Conservation (phyloP, 495 filamentous ascomycete species). For the Gamarada debralockiae region DNA sequence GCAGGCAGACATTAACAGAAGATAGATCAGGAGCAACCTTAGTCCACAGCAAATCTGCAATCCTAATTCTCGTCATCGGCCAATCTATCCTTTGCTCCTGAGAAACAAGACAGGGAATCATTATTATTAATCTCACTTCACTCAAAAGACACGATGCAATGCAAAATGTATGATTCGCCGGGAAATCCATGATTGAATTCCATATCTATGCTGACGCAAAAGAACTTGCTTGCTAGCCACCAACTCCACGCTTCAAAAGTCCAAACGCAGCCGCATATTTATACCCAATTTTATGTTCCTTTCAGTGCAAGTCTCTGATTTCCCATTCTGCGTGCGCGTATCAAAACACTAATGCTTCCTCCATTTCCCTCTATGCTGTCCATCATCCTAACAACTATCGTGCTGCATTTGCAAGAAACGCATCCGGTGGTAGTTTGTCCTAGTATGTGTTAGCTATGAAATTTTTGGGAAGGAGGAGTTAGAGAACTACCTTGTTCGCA, state of each 20-base stretch:
- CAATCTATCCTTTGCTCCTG: too few relatives aligned
- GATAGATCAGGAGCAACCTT: too few relatives aligned
- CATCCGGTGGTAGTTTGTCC: conserved; percentile 24
- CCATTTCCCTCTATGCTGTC: background rate
- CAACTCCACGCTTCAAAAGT: conserved; percentile 3
- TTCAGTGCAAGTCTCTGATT: background rate
- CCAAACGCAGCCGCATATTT: background rate
- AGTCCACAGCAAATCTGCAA: too few relatives aligned
- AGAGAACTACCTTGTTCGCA: conserved; percentile 22
- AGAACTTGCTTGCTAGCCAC: background rate
- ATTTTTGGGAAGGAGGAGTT: background rate
- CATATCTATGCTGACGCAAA: too few relatives aligned
- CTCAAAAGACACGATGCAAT: too few relatives aligned
- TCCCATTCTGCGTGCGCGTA: background rate
- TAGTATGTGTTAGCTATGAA: conserved; percentile 13
- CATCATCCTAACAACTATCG: background rate
- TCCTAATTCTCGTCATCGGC: too few relatives aligned
- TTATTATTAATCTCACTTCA: too few relatives aligned
- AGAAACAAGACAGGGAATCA: too few relatives aligned
- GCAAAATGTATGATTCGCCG: too few relatives aligned
- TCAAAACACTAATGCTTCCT: background rate
- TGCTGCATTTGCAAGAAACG: conserved; percentile 12
- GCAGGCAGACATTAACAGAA: too few relatives aligned
- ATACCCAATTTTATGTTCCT: background rate
- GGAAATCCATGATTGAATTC: too few relatives aligned